Conservation (phyloP, 2,329 filamentous ascomycete species). For the Stachybotrys elegans region DNA sequence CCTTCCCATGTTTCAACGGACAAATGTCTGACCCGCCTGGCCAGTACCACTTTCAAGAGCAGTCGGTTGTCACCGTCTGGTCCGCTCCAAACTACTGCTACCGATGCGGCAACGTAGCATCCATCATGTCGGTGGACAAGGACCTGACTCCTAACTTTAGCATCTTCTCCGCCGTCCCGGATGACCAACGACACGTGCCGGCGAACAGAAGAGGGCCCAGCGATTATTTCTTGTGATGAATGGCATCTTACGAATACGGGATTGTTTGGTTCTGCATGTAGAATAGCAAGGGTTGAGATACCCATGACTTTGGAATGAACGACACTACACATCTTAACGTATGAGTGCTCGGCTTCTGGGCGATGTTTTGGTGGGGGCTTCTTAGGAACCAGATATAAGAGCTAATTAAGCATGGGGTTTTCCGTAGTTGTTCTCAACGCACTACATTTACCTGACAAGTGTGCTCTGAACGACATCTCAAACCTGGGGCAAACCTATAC, state of each 20-base stretch:
- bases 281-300: slow-evolving; percentile 38
- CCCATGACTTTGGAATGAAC: slow-evolving; percentile 29
- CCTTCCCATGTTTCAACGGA: not conserved
- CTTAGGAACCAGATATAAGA: too few species aligned
- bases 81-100: slow-evolving; percentile 96
- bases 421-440: too few species aligned
- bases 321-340: too few species aligned
- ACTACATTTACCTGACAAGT: too few species aligned
- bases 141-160: slow-evolving; percentile 87
- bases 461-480: too few species aligned
- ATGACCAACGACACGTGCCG: slow-evolving; percentile 75
- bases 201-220: slow-evolving; percentile 62
- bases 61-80: slow-evolving; percentile 97
- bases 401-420: too few species aligned
- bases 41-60: slow-evolving; percentile 88
- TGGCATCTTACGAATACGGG: slow-evolving; percentile 18
- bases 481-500: too few species aligned
- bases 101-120: slow-evolving; percentile 92
- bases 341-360: too few species aligned
- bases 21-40: slow-evolving; percentile 23
- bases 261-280: slow-evolving; percentile 28
- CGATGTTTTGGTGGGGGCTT: too few species aligned
- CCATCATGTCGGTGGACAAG: slow-evolving; percentile 87
- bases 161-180: slow-evolving; percentile 85
- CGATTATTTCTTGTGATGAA: slow-evolving; percentile 62